A percentile compares a stretch with the other conserved stretches of the same genome.
Conservation (phyloP, 345 rosid genomes). For the Pistacia vera region DNA sequence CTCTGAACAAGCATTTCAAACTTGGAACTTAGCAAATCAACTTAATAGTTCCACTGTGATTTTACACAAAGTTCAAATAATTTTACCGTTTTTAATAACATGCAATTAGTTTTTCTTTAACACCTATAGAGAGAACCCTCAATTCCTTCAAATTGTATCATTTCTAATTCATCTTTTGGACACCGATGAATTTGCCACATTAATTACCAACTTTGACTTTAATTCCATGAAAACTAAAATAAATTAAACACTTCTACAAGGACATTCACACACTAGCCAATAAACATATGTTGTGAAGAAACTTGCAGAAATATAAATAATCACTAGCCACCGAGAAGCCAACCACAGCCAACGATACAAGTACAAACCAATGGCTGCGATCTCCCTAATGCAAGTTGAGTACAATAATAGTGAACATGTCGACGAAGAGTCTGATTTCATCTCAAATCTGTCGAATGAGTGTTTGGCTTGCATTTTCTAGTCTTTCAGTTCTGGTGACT, state of each 20-base stretch:
- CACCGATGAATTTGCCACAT: no score
- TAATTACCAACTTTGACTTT: no score
- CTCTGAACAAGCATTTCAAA: slow-evolving; percentile 7
- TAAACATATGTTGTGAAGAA: no score
- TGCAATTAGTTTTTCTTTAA: not conserved
- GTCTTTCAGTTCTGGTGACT: slow-evolving; percentile 56
- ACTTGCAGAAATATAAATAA: not conserved
- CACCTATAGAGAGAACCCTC: not conserved
- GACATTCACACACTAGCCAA: no score
- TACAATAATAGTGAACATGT: slow-evolving; percentile 10
- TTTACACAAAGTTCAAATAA: not conserved
- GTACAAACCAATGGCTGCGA: slow-evolving; percentile 29
- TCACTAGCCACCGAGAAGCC: slow-evolving; percentile 42
- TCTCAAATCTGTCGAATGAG: slow-evolving; percentile 74
- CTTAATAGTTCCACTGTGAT: not conserved
- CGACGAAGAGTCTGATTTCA: slow-evolving; percentile 44
- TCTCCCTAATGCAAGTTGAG: slow-evolving; percentile 35
- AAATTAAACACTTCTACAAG: no score
- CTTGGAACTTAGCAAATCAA: not conserved
- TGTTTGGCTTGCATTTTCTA: slow-evolving; percentile 79
- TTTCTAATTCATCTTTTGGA: no score
- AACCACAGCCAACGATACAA: slow-evolving; percentile 36
- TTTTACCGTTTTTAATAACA: not conserved
- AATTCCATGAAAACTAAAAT: no score
- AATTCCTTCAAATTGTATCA: not conserved